Conservation (phyloP, 768 basidiomycete species). For the Leucosporidium yakuticum region DNA sequence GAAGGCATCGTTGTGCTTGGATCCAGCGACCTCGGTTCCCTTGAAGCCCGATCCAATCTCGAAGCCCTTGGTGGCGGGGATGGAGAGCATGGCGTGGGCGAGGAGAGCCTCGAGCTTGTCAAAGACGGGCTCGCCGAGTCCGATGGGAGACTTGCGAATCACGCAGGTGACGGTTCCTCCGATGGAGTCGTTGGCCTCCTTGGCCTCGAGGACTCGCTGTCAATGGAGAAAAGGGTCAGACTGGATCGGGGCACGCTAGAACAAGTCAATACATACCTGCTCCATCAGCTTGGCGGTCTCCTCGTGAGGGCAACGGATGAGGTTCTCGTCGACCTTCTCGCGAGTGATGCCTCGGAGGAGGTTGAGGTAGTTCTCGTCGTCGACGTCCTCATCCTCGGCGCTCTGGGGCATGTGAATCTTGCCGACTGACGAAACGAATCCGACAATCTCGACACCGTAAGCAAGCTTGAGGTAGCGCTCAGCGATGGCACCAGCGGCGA, state of each 20-base stretch:
- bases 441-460: slow-evolving; percentile 88
- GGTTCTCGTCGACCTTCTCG: slow-evolving; percentile 77
- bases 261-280: no score
- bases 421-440: slow-evolving; percentile 93
- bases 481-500: slow-evolving; percentile 96
- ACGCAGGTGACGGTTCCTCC: slow-evolving; percentile 98
- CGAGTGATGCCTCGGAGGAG: slow-evolving; percentile 74
- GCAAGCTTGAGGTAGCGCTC: slow-evolving; percentile 86
- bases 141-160: slow-evolving; percentile 79
- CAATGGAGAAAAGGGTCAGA: slow-evolving; percentile 4
- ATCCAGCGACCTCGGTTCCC: slow-evolving; percentile 88
- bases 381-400: slow-evolving; percentile 56
- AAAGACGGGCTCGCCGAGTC: slow-evolving; percentile 94
- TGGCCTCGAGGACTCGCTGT: slow-evolving; percentile 88
- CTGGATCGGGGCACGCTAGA: no score
- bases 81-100: slow-evolving; percentile 96
- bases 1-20: slow-evolving; percentile 88
- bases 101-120: slow-evolving; percentile 96
- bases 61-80: slow-evolving; percentile 96
- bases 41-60: slow-evolving; percentile 96
- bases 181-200: slow-evolving; percentile 84
- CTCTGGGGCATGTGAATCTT: slow-evolving; percentile 69
- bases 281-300: slow-evolving; percentile 88
- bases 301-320: slow-evolving; percentile 81
- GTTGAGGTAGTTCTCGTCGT: slow-evolving; percentile 74